Conservation (phyloP, 2,329 filamentous ascomycete genomes). For the Pezicula carpinea region DNA sequence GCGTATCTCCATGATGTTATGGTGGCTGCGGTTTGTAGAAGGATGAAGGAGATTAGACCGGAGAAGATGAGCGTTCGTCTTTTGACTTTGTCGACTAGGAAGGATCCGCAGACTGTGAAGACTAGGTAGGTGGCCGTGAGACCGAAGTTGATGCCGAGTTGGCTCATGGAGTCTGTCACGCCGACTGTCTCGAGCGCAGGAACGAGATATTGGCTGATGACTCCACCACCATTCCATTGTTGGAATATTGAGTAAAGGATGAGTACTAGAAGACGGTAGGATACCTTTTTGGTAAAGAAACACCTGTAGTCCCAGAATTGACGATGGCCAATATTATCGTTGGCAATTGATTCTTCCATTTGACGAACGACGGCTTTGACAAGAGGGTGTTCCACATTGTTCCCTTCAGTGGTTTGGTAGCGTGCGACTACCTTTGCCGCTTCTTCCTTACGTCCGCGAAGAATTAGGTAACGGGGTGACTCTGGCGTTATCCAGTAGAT, state of each 20-base stretch:
- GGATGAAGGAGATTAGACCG: conserved; percentile 37
- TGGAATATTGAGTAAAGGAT: conserved; percentile 35
- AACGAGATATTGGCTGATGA: conserved; percentile 21
- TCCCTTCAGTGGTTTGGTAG: conserved; percentile 40
- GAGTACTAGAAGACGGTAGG: conserved; percentile 39
- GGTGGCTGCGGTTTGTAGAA: conserved; percentile 40
- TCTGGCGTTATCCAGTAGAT: conserved; percentile 28
- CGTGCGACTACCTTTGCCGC: conserved; percentile 36
- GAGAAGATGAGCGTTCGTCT: conserved; percentile 39
- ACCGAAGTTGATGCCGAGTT: conserved; percentile 19
- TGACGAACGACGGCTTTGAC: conserved; percentile 22
- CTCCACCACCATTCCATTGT: conserved; percentile 21
- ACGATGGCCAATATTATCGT: conserved; percentile 28
- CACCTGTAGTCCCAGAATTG: conserved; percentile 41
- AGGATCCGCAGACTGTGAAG: conserved; percentile 15
- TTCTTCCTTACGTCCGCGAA: conserved; percentile 28
- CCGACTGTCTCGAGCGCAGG: conserved; percentile 18
- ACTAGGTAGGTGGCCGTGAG: conserved; percentile 14
- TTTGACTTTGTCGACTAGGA: conserved; percentile 17
- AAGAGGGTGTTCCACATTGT: conserved; percentile 15
- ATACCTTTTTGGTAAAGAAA: conserved; percentile 39
- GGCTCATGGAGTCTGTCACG: conserved; percentile 10
- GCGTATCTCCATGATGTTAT: conserved; percentile 43
- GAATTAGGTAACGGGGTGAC: conserved; percentile 33
- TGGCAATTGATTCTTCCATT: conserved; percentile 25